Percentiles rank a stretch among this genome's conserved stretches.
Evolutionary conservation across 495 filamentous ascomycete genomes (phyloP).

Genomic region (Neurospora sp.): DNA sequence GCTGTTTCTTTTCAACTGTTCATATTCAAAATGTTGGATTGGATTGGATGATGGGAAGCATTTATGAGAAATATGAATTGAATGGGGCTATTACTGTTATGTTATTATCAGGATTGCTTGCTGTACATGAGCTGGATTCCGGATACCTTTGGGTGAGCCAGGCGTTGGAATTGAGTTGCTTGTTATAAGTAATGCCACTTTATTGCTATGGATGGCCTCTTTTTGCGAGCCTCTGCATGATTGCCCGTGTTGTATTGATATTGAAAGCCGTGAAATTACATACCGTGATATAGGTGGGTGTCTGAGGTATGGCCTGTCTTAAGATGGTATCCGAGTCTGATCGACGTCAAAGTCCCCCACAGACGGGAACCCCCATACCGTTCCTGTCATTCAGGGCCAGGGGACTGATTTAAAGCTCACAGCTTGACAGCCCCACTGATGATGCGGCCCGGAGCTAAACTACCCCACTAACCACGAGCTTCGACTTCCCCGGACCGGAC

Average conservation of each 20-base stretch:
- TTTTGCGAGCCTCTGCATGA: neutral
- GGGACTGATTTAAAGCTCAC: neutral
- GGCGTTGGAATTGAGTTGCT: neutral
- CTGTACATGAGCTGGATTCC: constrained; percentile 1
- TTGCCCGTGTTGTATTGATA: neutral
- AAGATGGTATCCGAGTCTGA: neutral
- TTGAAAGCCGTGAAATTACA: neutral
- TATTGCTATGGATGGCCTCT: neutral
- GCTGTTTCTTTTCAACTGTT: constrained; percentile 1
- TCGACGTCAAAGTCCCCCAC: neutral
- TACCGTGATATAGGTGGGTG: neutral
- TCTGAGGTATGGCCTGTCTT: neutral
- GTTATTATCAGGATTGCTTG: neutral
- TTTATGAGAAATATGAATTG: neutral
- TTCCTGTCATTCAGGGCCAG: neutral
- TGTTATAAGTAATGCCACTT: neutral
- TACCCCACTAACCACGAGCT: neutral
- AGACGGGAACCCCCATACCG: neutral
- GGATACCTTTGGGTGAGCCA: neutral
- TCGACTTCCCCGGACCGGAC: neutral
- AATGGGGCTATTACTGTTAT: neutral
- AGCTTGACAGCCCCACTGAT: neutral
- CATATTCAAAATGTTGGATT: neutral
- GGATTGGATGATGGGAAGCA: neutral
- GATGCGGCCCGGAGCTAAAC: neutral